Percentiles rank a stretch among this genome's conserved stretches.
These are phyloP conservation scores for Madurella fahalii DNA, from an alignment of 2,329 filamentous ascomycete genomes.

Conservation along the genomic window DNA sequence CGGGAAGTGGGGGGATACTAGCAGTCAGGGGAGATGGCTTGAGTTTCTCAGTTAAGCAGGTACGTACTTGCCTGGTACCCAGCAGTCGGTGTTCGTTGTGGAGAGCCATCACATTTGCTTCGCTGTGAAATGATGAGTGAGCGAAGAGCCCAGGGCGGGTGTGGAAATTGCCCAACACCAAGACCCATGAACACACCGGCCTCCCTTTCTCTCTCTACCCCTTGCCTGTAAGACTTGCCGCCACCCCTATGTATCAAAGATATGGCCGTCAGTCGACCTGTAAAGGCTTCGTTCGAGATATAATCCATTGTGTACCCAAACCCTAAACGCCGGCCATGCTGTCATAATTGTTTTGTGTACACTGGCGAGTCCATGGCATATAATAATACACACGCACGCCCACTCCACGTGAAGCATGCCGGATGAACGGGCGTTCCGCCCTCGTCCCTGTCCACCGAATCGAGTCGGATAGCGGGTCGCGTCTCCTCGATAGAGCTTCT, in stretches of 20 bases:
- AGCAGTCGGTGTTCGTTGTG: too few relatives aligned
- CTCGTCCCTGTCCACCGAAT: neutral
- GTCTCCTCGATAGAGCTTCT: neutral
- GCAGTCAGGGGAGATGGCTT: too few relatives aligned
- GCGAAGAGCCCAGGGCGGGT: too few relatives aligned
- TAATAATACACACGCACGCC: constrained; percentile 5
- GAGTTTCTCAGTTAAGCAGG: too few relatives aligned
- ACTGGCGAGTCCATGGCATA: constrained; percentile 16
- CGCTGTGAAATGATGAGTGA: too few relatives aligned
- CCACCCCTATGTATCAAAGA: neutral
- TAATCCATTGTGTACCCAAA: constrained; percentile 3
- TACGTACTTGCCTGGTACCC: too few relatives aligned
- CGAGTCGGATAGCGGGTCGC: neutral
- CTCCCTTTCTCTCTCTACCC: too few relatives aligned
- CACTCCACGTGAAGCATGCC: neutral
- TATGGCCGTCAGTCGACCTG: neutral
- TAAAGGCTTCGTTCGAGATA: neutral
- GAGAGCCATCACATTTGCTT: too few relatives aligned
- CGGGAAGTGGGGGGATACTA: too few relatives aligned
- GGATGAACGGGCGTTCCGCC: neutral
- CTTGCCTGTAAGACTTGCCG: too few relatives aligned
- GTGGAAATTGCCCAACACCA: too few relatives aligned
- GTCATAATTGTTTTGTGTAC: constrained; percentile 15
- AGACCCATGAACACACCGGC: too few relatives aligned
- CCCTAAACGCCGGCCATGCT: constrained; percentile 19